phyloP scores from a whole-genome alignment of 1,284 basidiomycete genomes.

The Mycosarcoma mackinlayi region DNA sequence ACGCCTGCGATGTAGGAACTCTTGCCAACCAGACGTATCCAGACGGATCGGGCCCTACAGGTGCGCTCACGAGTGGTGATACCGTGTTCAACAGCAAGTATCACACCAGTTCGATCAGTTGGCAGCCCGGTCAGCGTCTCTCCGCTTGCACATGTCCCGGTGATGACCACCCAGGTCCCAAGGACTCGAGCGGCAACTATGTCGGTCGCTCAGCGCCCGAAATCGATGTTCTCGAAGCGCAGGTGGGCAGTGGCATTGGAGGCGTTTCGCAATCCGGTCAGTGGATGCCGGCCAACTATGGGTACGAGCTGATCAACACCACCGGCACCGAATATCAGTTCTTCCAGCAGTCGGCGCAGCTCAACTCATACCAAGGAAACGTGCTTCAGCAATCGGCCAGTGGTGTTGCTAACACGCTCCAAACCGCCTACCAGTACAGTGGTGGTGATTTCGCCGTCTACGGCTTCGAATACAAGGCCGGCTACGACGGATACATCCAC shows the following conservation, averaged over 20 bases:
- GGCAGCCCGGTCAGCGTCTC: conserved; percentile 82
- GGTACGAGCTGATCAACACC: conserved; percentile 59
- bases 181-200: conserved; percentile 75
- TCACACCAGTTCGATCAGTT: conserved; percentile 54
- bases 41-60: conserved; percentile 31
- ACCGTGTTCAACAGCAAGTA: conserved; percentile 72
- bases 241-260: conserved; percentile 62
- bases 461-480: conserved; percentile 71
- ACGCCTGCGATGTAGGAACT: conserved; percentile 59
- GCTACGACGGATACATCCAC: conserved; percentile 77
- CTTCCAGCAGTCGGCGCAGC: conserved; percentile 37
- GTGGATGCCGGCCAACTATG: conserved; percentile 75
- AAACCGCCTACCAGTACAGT: conserved; percentile 53
- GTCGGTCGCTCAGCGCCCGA: conserved; percentile 78
- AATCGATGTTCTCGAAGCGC: conserved; percentile 77
- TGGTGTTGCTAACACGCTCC: conserved; percentile 54
- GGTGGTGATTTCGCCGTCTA: conserved; percentile 55
- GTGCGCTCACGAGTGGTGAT: conserved; percentile 84
- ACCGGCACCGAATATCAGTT: conserved; percentile 59
- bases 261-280: conserved; percentile 84
- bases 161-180: conserved; percentile 84
- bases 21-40: conserved; percentile 58
- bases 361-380: conserved; percentile 60
- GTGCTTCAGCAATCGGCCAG: conserved; percentile 64
- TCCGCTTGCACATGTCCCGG: conserved; percentile 77